Percentiles rank a stretch among this genome's conserved stretches.
phyloP scores from a whole-genome alignment of 169 alveolate species.

The Ichthyophthirius multifiliis region DNA sequence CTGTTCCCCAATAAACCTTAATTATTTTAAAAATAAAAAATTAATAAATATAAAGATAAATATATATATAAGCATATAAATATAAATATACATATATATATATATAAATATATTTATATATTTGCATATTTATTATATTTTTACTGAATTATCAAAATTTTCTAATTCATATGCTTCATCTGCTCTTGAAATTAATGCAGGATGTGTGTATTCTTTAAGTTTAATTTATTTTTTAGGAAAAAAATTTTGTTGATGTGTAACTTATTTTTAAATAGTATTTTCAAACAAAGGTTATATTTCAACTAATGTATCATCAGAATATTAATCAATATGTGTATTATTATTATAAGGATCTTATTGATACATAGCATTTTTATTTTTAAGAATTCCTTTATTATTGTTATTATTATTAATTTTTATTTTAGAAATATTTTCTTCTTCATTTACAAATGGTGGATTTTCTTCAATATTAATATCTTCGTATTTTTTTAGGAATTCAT shows the following conservation, averaged over 20 bases:
- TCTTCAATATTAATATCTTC: neutral
- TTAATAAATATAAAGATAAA: neutral
- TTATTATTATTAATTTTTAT: neutral
- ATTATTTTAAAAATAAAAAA: neutral
- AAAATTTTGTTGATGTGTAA: no score
- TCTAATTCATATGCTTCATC: slow-evolving; percentile 1
- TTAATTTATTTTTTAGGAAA: no score
- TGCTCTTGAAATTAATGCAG: neutral
- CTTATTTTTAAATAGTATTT: no score
- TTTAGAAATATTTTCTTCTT: neutral
- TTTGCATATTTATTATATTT: neutral
- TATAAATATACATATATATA: neutral
- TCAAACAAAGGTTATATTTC: neutral
- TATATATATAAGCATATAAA: no score
- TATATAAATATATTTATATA: neutral
- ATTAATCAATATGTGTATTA: no score
- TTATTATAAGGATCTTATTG: no score
- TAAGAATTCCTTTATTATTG: neutral
- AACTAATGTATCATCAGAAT: neutral
- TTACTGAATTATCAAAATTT: neutral
- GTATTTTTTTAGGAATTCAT: slow-evolving; percentile 40
- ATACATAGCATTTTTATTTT: neutral
- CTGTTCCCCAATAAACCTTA: neutral
- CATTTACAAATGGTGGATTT: slow-evolving; percentile 1
- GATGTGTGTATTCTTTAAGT: no score